A percentile compares a stretch with the other conserved stretches of the same genome.
These are phyloP conservation scores for Wickerhamomyces sp. DNA, from an alignment of 1,139 yeast genomes.

Conservation along the genomic window DNA sequence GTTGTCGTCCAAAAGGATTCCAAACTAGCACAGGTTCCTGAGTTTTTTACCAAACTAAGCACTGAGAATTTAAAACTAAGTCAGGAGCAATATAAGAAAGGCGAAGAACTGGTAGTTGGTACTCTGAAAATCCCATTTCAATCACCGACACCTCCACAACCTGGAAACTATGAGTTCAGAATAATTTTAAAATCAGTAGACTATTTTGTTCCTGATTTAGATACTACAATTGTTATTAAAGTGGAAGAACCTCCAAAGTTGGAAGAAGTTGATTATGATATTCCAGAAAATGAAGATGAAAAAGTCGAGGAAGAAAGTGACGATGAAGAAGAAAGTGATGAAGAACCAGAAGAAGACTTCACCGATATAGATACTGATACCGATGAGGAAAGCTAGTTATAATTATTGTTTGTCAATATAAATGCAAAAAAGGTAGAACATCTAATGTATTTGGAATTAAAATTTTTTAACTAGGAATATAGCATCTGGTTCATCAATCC, in stretches of 20 bases:
- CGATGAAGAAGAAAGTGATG: slow-evolving; percentile 29
- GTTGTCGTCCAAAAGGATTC: slow-evolving; percentile 71
- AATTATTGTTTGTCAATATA: not conserved
- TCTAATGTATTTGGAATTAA: slow-evolving; percentile 8
- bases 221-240: slow-evolving; percentile 58
- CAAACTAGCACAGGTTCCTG: slow-evolving; percentile 69
- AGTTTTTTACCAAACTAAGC: slow-evolving; percentile 48
- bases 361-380: slow-evolving; percentile 41
- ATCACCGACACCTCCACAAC: slow-evolving; percentile 64
- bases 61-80: slow-evolving; percentile 51
- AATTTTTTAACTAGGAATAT: slow-evolving; percentile 30
- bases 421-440: not conserved
- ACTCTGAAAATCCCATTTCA: slow-evolving; percentile 72
- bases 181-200: slow-evolving; percentile 59
- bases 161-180: slow-evolving; percentile 63
- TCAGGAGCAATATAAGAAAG: slow-evolving; percentile 43
- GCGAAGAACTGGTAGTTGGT: slow-evolving; percentile 42
- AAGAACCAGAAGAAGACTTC: slow-evolving; percentile 32
- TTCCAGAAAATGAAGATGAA: slow-evolving; percentile 64
- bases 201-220: slow-evolving; percentile 70
- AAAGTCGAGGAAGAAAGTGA: slow-evolving; percentile 55
- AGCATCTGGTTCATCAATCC: slow-evolving; percentile 45
- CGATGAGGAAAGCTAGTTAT: slow-evolving; percentile 30
- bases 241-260: slow-evolving; percentile 48
- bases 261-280: slow-evolving; percentile 46